Evolutionary conservation across 2,329 filamentous ascomycete species (phyloP).

Genomic region (Dryadomyces quercus-mongolicae): DNA sequence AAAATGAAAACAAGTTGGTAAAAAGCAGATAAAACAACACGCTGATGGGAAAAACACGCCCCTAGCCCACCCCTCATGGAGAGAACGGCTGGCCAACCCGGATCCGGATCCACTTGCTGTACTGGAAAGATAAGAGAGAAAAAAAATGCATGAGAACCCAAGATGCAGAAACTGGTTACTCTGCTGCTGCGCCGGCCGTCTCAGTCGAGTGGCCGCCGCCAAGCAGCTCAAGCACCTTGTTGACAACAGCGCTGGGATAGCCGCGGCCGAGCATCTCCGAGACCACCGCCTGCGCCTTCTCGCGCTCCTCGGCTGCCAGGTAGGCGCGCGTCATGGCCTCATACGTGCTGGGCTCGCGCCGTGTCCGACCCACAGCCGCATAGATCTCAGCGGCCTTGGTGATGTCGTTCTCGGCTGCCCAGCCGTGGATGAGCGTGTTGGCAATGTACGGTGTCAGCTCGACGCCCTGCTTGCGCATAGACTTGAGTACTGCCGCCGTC

Average conservation of each 20-base stretch:
- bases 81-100: too few relatives aligned
- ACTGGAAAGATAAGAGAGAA: too few relatives aligned
- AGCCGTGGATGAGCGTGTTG: conserved; percentile 95
- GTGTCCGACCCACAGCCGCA: conserved; percentile 60
- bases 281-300: conserved; percentile 65
- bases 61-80: too few relatives aligned
- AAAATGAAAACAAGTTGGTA: too few relatives aligned
- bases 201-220: conserved; percentile 38
- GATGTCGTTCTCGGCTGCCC: conserved; percentile 76
- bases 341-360: conserved; percentile 93
- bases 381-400: conserved; percentile 69
- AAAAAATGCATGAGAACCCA: too few relatives aligned
- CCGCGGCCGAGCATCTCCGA: conserved; percentile 83
- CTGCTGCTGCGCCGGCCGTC: conserved; percentile 21
- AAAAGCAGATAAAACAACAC: too few relatives aligned
- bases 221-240: conserved; percentile 87
- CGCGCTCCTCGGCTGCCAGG: conserved; percentile 70
- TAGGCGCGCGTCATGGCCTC: conserved; percentile 96
- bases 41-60: too few relatives aligned
- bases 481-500: conserved; percentile 58
- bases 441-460: conserved; percentile 95
- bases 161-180: not conserved
- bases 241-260: conserved; percentile 82
- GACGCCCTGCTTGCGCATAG: conserved; percentile 64
- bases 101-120: too few relatives aligned